Evolutionary conservation across 805 yeast genomes (phyloP), one percentile per base, ranked within the genome.

Genomic region (Candida manassasensis): DNA sequence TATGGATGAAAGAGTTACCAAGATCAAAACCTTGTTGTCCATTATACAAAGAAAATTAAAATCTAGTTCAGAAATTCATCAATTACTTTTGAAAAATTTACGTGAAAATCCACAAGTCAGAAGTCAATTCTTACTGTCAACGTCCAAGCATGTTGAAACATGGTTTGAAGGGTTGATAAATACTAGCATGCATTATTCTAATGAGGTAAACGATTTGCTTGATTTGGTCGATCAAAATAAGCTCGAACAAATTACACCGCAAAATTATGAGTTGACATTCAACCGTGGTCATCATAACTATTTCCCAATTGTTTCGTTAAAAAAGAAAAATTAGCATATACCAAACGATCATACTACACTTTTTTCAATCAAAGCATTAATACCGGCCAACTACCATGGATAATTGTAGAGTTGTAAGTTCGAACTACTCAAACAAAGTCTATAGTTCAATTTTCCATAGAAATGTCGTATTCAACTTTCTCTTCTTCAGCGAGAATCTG

Each of bases 401-500:
- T n/a, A n/a, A n/a, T n/a, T n/a, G n/a, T n/a, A n/a, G n/a, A n/a
- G n/a, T n/a, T n/a, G n/a, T n/a, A n/a, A n/a, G n/a, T n/a, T n/a
- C n/a, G n/a, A n/a, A n/a, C n/a, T n/a, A n/a, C n/a, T n/a, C n/a
- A n/a, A n/a, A n/a, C n/a, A n/a, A n/a, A n/a, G n/a, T n/a, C n/a
- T n/a, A n/a, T n/a, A n/a, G n/a, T n/a, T n/a, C n/a, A n/a, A n/a
- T n/a, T n/a, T n/a, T 44, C 54, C 51, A 56, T 48, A 4, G 54
- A 45, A 12, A 63, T 47, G 18, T 61, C 62, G 42, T 65, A 65
- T 9, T 62, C 65, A 8, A 62, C 63, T 13, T 55, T 50, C 11
- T 61, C 68, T 35, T 63, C 70, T 18, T 57, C 67, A 2, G 59
- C 68, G 12, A 64, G 45, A 35, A 63, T 38, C 27, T 55, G 48